These are phyloP conservation scores for Chrysoporthe deuterocubensis DNA, from an alignment of 2,329 filamentous ascomycete genomes.

Conservation along the genomic window DNA sequence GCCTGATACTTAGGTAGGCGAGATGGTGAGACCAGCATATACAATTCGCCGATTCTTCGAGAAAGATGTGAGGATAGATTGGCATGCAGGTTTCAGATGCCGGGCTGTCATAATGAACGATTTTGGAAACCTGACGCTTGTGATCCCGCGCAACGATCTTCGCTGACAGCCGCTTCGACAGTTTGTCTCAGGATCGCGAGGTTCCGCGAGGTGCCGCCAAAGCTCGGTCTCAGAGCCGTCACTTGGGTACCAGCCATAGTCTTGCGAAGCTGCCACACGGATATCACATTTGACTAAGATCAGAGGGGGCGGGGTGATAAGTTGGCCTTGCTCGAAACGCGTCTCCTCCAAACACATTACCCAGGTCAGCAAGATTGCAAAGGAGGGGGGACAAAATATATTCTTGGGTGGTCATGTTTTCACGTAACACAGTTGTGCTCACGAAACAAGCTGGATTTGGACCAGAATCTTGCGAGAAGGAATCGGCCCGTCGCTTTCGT, in stretches of 20 bases:
- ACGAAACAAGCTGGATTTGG: not conserved
- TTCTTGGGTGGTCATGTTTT: not conserved
- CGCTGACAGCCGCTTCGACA: too few species aligned
- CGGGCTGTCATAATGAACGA: too few species aligned
- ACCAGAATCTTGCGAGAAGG: not conserved
- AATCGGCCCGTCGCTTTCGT: not conserved
- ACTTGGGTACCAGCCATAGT: not conserved
- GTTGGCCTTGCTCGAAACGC: too few species aligned
- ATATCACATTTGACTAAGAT: not conserved
- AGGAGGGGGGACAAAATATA: not conserved
- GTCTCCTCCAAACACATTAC: not conserved
- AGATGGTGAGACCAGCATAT: too few species aligned
- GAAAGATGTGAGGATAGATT: too few species aligned
- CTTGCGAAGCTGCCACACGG: not conserved
- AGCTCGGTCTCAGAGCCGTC: too few species aligned
- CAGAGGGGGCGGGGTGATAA: not conserved
- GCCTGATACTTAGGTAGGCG: too few species aligned
- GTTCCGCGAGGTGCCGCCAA: not conserved
- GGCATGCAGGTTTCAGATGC: too few species aligned
- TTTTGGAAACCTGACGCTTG: too few species aligned
- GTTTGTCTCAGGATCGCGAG: not conserved
- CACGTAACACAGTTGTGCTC: not conserved
- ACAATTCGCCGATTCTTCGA: too few species aligned
- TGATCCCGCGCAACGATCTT: too few species aligned
- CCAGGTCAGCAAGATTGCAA: not conserved